Conservation (phyloP, 768 basidiomycete genomes). For the Termitomyces sp. region DNA sequence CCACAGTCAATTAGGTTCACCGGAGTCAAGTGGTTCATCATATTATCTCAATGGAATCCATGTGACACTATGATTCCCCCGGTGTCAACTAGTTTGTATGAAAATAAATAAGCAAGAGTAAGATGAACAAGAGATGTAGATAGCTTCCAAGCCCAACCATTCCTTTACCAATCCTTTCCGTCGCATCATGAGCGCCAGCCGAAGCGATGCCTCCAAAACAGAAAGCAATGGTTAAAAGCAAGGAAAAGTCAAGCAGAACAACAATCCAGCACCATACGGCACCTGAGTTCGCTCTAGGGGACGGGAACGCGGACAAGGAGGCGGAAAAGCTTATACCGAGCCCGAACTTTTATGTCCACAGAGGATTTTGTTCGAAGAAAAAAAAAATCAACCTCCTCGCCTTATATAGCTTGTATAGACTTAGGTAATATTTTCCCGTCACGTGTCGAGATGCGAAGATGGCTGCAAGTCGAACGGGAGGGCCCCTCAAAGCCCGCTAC, state of each 20-base stretch:
- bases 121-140: slow-evolving; percentile 21
- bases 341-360: slow-evolving; percentile 94
- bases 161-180: slow-evolving; percentile 23
- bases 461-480: too few species aligned
- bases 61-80: not conserved
- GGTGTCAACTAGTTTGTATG: not conserved
- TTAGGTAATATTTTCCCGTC: slow-evolving; percentile 39
- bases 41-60: not conserved
- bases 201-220: slow-evolving; percentile 60
- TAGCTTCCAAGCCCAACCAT: slow-evolving; percentile 21
- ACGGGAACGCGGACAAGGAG: slow-evolving; percentile 96
- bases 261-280: slow-evolving; percentile 26
- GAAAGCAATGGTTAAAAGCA: slow-evolving; percentile 39
- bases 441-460: slow-evolving; percentile 1
- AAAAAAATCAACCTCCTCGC: slow-evolving; percentile 6
- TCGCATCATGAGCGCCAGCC: slow-evolving; percentile 67
- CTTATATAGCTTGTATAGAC: slow-evolving; percentile 23
- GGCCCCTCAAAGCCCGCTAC: too few species aligned
- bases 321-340: slow-evolving; percentile 73
- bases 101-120: not conserved
- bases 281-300: slow-evolving; percentile 58
- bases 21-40: too few species aligned
- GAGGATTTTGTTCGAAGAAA: slow-evolving; percentile 49
- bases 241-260: slow-evolving; percentile 26
- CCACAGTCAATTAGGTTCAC: not conserved